Evolutionary conservation across 129 eudicot genomes (phyloP).

Genomic region (Pseudognaphalium luteoalbum): DNA sequence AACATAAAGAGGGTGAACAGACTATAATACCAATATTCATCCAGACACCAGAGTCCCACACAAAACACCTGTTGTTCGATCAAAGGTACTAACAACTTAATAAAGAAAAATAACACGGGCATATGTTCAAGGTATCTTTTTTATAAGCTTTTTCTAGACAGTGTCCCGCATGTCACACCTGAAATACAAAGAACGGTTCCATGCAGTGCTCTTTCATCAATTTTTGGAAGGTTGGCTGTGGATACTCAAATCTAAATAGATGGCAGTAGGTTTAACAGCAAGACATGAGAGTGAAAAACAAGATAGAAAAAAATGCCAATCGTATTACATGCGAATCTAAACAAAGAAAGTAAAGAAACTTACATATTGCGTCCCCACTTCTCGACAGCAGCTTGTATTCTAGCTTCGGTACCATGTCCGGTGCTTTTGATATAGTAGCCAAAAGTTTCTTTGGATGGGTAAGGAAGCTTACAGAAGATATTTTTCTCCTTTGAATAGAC

Average conservation of each 20-base stretch:
- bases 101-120: not conserved
- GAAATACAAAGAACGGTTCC: constrained; percentile 98
- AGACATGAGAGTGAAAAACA: not conserved
- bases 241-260: constrained; percentile 82
- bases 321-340: not conserved
- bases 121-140: constrained; percentile 1
- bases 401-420: constrained; percentile 93
- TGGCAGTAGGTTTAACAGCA: constrained; percentile 4
- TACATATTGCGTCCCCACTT: constrained; percentile 99
- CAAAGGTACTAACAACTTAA: constrained; percentile 9
- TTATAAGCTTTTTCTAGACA: not conserved
- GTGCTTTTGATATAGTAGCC: constrained; percentile 83
- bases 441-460: constrained; percentile 87
- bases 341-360: constrained; percentile 25
- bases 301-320: not conserved
- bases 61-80: constrained; percentile 70
- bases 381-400: constrained; percentile 71
- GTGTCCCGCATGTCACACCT: constrained; percentile 50
- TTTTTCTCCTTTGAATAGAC: constrained; percentile 77
- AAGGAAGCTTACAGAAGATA: constrained; percentile 79
- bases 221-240: constrained; percentile 92
- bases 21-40: constrained; percentile 96
- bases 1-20: constrained; percentile 96
- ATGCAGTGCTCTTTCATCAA: constrained; percentile 86
- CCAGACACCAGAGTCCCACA: constrained; percentile 98